These are phyloP conservation scores for Calendula officinalis DNA, from an alignment of 129 eudicot genomes.

Conservation along the genomic window DNA sequence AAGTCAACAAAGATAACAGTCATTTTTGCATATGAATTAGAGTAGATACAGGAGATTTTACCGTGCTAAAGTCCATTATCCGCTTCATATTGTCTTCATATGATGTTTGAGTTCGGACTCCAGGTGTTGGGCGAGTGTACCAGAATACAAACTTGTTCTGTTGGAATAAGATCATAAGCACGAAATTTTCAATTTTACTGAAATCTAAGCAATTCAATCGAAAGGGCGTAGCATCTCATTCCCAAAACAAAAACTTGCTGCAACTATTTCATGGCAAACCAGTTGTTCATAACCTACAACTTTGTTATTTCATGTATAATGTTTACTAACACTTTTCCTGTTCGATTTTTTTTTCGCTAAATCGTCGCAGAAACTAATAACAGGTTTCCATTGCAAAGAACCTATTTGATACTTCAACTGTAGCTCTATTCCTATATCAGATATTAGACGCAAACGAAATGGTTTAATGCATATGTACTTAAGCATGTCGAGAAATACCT, in stretches of 20 bases:
- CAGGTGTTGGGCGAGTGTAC: constrained; percentile 99
- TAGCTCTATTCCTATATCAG: background rate
- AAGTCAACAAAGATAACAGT: constrained; percentile 3
- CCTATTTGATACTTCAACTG: no score
- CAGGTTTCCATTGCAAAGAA: no score
- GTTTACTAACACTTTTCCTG: no score
- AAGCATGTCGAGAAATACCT: constrained; percentile 33
- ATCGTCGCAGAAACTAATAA: no score
- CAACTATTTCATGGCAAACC: no score
- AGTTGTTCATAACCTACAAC: no score
- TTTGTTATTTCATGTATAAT: no score
- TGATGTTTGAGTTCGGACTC: constrained; percentile 83
- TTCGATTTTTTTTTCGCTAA: no score
- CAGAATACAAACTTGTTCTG: constrained; percentile 90
- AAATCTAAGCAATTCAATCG: no score
- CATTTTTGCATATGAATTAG: background rate
- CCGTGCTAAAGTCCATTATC: constrained; percentile 82
- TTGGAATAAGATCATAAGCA: constrained; percentile 21
- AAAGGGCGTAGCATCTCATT: no score
- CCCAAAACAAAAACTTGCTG: no score
- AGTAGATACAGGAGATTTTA: constrained; percentile 9
- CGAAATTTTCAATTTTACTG: no score
- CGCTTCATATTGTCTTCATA: constrained; percentile 94
- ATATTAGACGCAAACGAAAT: background rate
- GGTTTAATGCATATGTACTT: background rate